phyloP scores from a whole-genome alignment of 495 filamentous ascomycete genomes.

The Daldinia grandis region DNA sequence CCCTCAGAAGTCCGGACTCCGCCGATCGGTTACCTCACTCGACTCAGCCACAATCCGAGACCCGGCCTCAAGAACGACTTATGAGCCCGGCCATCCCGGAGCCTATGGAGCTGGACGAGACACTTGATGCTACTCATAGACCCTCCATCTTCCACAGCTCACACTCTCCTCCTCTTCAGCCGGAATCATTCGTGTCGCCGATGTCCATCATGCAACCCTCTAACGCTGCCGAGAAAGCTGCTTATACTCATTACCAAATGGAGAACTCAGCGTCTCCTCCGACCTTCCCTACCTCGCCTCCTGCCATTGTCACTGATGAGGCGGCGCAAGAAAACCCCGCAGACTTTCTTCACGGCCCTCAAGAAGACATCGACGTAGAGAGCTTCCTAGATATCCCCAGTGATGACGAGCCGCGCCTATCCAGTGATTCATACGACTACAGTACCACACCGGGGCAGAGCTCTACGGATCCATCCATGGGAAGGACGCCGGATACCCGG shows the following conservation, averaged over 20 bases:
- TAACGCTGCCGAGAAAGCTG: conserved; percentile 51
- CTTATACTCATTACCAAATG: conserved; percentile 53
- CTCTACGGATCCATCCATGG: conserved; percentile 50
- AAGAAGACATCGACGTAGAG: conserved; percentile 43
- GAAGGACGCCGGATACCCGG: conserved; percentile 55
- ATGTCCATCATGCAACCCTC: conserved; percentile 59
- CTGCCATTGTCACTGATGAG: conserved; percentile 41
- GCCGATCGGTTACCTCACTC: conserved; percentile 44
- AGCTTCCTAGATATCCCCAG: conserved; percentile 46
- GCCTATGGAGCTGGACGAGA: conserved; percentile 42
- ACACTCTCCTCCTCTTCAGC: conserved; percentile 43
- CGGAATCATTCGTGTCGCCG: conserved; percentile 47
- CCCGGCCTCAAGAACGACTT: conserved; percentile 43
- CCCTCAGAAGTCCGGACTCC: conserved; percentile 37
- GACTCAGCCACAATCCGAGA: conserved; percentile 46
- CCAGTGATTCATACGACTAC: conserved; percentile 48
- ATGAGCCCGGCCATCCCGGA: conserved; percentile 48
- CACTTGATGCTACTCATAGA: conserved; percentile 28
- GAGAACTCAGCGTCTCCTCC: conserved; percentile 50
- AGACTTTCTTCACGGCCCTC: conserved; percentile 10
- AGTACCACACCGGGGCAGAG: conserved; percentile 52
- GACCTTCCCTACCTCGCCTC: conserved; percentile 27
- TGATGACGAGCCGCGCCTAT: conserved; percentile 43
- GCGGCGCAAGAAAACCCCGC: conserved; percentile 24
- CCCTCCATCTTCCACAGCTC: conserved; percentile 36